Percentiles rank a stretch among this genome's conserved stretches.
Conservation (phyloP, 768 basidiomycete species). For the Leccinum rimulosum region DNA sequence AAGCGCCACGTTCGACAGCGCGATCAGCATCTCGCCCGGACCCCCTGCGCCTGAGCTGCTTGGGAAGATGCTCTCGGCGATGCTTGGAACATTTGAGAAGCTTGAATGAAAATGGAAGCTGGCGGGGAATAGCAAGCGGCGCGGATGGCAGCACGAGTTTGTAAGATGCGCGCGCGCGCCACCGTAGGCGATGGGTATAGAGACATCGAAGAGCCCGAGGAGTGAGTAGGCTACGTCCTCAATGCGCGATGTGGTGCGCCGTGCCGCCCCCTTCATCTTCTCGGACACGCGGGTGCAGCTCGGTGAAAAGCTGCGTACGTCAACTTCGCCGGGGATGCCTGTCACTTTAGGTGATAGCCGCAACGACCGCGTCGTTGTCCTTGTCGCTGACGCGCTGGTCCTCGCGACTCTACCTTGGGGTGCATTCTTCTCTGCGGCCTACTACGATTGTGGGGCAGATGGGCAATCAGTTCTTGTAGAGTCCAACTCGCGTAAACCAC, state of each 20-base stretch:
- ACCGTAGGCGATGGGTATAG: conserved; percentile 22
- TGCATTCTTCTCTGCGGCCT: conserved; percentile 17
- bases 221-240: conserved; percentile 27
- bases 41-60: too few species aligned
- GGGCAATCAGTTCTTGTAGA: conserved; percentile 19
- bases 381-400: conserved; percentile 26
- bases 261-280: conserved; percentile 27
- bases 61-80: too few species aligned
- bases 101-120: not conserved
- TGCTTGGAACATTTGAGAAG: too few species aligned
- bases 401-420: conserved; percentile 1
- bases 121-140: conserved; percentile 17
- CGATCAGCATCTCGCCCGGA: conserved; percentile 6
- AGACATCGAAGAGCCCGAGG: conserved; percentile 24
- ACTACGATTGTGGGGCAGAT: conserved; percentile 15
- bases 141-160: conserved; percentile 24
- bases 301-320: conserved; percentile 22
- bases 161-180: conserved; percentile 21
- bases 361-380: conserved; percentile 16
- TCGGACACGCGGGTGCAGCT: conserved; percentile 18
- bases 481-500: conserved; percentile 27
- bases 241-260: conserved; percentile 19
- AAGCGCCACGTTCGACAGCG: conserved; percentile 6
- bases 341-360: conserved; percentile 18
- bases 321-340: conserved; percentile 19